These are phyloP conservation scores for Allantophomopsis lycopodina DNA, from an alignment of 2,329 filamentous ascomycete species.

Conservation along the genomic window DNA sequence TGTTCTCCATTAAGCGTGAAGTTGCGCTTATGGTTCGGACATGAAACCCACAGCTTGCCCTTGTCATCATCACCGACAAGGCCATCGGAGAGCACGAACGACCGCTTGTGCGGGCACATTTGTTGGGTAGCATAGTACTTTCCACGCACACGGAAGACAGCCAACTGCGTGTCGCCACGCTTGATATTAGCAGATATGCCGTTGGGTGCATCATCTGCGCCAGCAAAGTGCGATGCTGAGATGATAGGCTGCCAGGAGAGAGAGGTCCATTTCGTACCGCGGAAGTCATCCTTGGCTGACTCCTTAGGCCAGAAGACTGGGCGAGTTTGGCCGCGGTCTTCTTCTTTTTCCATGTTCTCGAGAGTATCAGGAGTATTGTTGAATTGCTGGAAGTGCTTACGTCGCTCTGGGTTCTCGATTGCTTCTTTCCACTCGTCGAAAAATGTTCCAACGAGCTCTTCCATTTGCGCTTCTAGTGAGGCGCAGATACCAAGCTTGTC, in stretches of 20 bases:
- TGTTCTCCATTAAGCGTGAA: slow-evolving; percentile 57
- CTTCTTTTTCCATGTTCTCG: slow-evolving; percentile 55
- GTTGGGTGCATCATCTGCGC: slow-evolving; percentile 47
- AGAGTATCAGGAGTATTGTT: slow-evolving; percentile 64
- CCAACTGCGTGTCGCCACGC: slow-evolving; percentile 78
- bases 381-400: slow-evolving; percentile 67
- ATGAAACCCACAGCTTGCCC: slow-evolving; percentile 70
- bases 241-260: slow-evolving; percentile 73
- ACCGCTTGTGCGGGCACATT: slow-evolving; percentile 88
- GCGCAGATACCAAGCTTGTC: slow-evolving; percentile 79
- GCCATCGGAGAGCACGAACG: slow-evolving; percentile 80
- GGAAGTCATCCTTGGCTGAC: slow-evolving; percentile 57
- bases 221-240: slow-evolving; percentile 52
- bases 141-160: slow-evolving; percentile 71
- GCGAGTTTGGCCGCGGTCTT: slow-evolving; percentile 58
- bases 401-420: slow-evolving; percentile 52
- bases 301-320: slow-evolving; percentile 69
- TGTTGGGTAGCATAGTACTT: slow-evolving; percentile 79
- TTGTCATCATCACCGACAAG: slow-evolving; percentile 47
- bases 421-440: slow-evolving; percentile 91
- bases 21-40: slow-evolving; percentile 83
- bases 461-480: slow-evolving; percentile 78
- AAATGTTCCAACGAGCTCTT: slow-evolving; percentile 67
- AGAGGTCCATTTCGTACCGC: slow-evolving; percentile 48
- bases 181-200: slow-evolving; percentile 69